Percentiles rank a stretch among this genome's conserved stretches.
Conservation (phyloP, 2,329 filamentous ascomycete genomes). For the Diplodia intermedia region DNA sequence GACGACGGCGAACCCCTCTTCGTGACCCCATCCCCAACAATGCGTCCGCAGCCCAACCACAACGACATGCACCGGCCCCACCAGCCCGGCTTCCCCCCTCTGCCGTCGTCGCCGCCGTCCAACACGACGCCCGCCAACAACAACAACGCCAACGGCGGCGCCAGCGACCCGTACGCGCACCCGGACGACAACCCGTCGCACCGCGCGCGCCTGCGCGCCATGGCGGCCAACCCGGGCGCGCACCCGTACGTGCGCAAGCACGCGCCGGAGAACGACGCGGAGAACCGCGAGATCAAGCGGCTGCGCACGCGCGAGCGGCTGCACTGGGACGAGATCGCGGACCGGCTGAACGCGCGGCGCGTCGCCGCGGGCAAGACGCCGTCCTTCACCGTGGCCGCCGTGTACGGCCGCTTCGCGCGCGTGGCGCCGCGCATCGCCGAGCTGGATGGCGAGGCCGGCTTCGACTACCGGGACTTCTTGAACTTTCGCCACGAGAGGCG, state of each 20-base stretch:
- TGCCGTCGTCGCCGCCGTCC: not conserved
- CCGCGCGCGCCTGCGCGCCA: constrained; percentile 6
- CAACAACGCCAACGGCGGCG: not conserved
- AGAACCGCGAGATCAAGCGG: constrained; percentile 44
- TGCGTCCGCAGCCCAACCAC: not conserved
- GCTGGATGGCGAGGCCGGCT: constrained; percentile 42
- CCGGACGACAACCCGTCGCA: not conserved
- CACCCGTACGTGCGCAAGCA: constrained; percentile 10
- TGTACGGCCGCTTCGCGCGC: constrained; percentile 49
- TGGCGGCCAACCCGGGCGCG: not conserved
- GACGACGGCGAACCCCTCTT: not conserved
- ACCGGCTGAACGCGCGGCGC: constrained; percentile 27
- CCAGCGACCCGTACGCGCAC: not conserved
- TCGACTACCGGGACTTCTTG: constrained; percentile 45
- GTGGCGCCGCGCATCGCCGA: constrained; percentile 40
- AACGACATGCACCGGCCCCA: not conserved
- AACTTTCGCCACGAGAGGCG: constrained; percentile 38
- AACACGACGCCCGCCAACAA: not conserved
- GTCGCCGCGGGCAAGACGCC: constrained; percentile 19
- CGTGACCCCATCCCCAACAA: not conserved
- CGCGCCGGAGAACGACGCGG: constrained; percentile 39
- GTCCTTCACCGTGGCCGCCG: constrained; percentile 41
- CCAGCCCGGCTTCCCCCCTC: no score
- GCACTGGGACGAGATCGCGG: constrained; percentile 31
- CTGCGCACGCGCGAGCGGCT: constrained; percentile 39